Base-by-base conservation (phyloP, 139 green algal genomes). In the Chlorella vulgaris region DNA sequence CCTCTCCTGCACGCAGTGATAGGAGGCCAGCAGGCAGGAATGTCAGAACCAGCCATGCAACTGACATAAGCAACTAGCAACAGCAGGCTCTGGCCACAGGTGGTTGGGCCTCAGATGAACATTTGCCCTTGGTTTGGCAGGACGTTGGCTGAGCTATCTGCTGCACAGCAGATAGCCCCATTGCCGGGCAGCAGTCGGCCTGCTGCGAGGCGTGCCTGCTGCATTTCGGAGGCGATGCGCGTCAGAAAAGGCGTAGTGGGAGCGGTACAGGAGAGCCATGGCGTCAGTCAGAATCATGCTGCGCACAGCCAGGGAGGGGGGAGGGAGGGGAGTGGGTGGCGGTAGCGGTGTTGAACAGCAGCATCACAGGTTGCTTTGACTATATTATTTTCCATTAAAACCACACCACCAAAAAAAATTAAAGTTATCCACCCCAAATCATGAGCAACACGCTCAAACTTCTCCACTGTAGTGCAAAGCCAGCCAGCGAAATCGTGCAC, bases 281-380 rank as follows among this genome's bases (percentile, higher is more conserved):
- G 84, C 89, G 39, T 93, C 90, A 43, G 86, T 79, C 8, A 93
- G 47, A 18, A 93, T 69, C 50, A 93, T 79, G 58, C 87, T 89
- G 87, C 58, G 47, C 7, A 36, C 26, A 66, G 36, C 15, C 28
- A 78, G 7, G 38, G 13, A 62, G 33, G 42, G n/a, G n/a, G n/a
- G n/a, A n/a, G n/a, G 65, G 42, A 50, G 58, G 3, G 3, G 21
- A 18, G 62, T 21, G n/a, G 26, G 62, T 4, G 62, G 21, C n/a
- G n/a, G n/a, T n/a, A n/a, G n/a, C n/a, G n/a, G n/a, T n/a, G n/a
- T n/a, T n/a, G n/a, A n/a, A n/a, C n/a, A n/a, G n/a, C n/a, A n/a
- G n/a, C n/a, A n/a, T n/a, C n/a, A n/a, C n/a, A n/a, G n/a, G n/a
- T n/a, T n/a, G n/a, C n/a, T n/a, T n/a, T n/a, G n/a, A n/a, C n/a